Evolutionary conservation across 2,329 filamentous ascomycete genomes (phyloP).

Genomic region (Juglanconis sp.): DNA sequence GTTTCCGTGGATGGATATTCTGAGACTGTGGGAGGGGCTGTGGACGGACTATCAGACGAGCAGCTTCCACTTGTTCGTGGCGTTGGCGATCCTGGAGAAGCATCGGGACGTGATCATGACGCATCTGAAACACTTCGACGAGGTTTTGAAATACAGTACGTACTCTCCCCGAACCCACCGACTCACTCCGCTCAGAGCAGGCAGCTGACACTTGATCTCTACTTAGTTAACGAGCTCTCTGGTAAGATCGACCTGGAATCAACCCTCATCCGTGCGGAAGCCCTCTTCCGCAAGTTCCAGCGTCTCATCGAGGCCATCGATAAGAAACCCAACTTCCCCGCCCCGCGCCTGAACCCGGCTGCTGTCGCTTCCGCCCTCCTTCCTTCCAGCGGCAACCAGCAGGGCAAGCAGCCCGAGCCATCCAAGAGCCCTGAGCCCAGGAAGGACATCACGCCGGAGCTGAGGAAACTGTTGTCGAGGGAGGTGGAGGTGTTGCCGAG

Average conservation of each 20-base stretch:
- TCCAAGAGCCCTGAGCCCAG: no score
- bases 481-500: conserved; percentile 42
- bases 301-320: conserved; percentile 87
- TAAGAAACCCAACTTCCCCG: conserved; percentile 82
- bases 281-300: conserved; percentile 83
- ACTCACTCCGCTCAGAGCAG: neutral
- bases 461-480: conserved; percentile 51
- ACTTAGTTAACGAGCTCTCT: conserved; percentile 96
- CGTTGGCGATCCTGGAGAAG: conserved; percentile 90
- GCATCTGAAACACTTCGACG: conserved; percentile 90
- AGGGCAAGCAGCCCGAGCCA: conserved; percentile 20
- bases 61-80: conserved; percentile 92
- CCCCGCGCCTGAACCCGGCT: conserved; percentile 36
- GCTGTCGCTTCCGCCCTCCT: neutral
- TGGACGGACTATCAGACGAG: conserved; percentile 92
- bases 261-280: conserved; percentile 83
- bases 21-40: conserved; percentile 85
- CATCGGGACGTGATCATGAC: conserved; percentile 95
- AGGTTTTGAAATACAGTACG: conserved; percentile 92
- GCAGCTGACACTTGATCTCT: no score
- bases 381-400: conserved; percentile 8
- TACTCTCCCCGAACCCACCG: conserved; percentile 18
- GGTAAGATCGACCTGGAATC: conserved; percentile 87
- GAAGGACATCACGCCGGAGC: conserved; percentile 55
- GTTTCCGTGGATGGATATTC: conserved; percentile 83